These are phyloP conservation scores for Entophlyctis helioformis DNA, from an alignment of 192 early-diverging fungal species.

Conservation along the genomic window DNA sequence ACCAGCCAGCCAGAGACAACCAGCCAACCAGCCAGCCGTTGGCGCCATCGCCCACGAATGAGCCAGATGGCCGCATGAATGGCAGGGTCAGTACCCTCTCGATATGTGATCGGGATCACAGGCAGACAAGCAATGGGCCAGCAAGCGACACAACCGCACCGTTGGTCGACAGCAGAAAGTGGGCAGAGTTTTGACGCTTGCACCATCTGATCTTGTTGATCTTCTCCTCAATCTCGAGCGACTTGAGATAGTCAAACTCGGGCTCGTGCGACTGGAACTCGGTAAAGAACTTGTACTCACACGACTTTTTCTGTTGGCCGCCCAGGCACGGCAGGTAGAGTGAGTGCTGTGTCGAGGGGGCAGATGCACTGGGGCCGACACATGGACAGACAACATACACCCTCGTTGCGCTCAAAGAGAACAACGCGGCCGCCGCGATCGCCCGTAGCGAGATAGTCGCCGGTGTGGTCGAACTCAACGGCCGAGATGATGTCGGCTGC, in stretches of 20 bases:
- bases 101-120: too few relatives aligned
- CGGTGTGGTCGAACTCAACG: slow-evolving; percentile 95
- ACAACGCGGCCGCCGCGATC: slow-evolving; percentile 97
- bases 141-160: slow-evolving; percentile 31
- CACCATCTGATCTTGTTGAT: slow-evolving; percentile 99
- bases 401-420: slow-evolving; percentile 95
- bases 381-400: slow-evolving; percentile 46
- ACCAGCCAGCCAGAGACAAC: too few relatives aligned
- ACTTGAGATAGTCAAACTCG: slow-evolving; percentile 98
- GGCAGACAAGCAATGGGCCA: not conserved
- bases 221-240: slow-evolving; percentile 98
- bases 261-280: slow-evolving; percentile 99
- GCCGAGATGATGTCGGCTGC: slow-evolving; percentile 97
- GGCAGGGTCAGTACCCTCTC: too few relatives aligned
- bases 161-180: slow-evolving; percentile 95
- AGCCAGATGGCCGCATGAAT: too few relatives aligned
- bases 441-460: slow-evolving; percentile 93
- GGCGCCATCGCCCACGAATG: too few relatives aligned
- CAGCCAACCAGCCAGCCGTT: too few relatives aligned
- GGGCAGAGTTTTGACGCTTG: slow-evolving; percentile 87
- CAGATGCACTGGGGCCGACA: too few relatives aligned
- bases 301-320: slow-evolving; percentile 96
- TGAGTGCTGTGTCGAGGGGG: not conserved
- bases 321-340: too few relatives aligned
- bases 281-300: slow-evolving; percentile 98